These are phyloP conservation scores for Crataegus laevigata DNA, from an alignment of 306 rosid species.

Conservation along the genomic window DNA sequence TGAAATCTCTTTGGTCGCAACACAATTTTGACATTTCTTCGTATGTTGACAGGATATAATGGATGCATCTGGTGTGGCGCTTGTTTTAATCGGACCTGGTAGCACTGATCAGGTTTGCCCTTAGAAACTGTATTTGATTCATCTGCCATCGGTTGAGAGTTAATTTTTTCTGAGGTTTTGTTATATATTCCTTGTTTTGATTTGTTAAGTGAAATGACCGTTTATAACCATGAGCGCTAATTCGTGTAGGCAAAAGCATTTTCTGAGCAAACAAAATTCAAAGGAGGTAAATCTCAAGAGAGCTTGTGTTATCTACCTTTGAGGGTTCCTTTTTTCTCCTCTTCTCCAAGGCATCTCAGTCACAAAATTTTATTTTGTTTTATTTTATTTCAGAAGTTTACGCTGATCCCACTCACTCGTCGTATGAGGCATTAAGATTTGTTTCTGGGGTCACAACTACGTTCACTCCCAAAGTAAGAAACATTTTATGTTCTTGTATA, in stretches of 20 bases:
- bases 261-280: constrained; percentile 64
- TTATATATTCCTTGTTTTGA: not conserved
- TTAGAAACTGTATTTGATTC: not conserved
- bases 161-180: not conserved
- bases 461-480: constrained; percentile 79
- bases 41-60: constrained; percentile 53
- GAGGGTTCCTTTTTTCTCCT: not conserved
- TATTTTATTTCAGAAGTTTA: constrained; percentile 61
- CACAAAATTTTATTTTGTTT: constrained; percentile 13
- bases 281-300: constrained; percentile 60
- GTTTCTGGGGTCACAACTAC: constrained; percentile 71
- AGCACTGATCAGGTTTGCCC: constrained; percentile 62
- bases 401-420: constrained; percentile 73
- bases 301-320: not conserved
- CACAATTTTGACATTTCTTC: not conserved
- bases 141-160: not conserved
- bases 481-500: not conserved
- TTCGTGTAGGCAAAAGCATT: constrained; percentile 63
- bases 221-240: constrained; percentile 11
- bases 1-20: too few relatives aligned
- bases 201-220: not conserved
- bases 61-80: constrained; percentile 84
- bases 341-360: not conserved
- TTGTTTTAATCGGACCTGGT: constrained; percentile 92
- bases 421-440: constrained; percentile 71